Evolutionary conservation across 495 filamentous ascomycete species (phyloP).

Genomic region (Aspergillus baeticus): DNA sequence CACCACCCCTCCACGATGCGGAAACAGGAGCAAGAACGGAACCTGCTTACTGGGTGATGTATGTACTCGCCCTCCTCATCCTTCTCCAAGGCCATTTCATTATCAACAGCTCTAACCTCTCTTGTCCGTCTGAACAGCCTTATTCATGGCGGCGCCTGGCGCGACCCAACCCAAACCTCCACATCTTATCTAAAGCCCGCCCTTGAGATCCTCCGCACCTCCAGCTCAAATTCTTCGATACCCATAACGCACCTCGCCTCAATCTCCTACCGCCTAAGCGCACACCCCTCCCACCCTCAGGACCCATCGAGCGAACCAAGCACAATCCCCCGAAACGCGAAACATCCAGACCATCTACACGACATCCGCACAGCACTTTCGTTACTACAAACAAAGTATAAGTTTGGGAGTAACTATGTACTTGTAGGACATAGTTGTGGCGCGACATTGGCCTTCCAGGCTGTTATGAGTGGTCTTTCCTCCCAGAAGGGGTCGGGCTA

Average conservation of each 20-base stretch:
- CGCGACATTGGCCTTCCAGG: conserved; percentile 70
- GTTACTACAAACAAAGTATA: conserved; percentile 57
- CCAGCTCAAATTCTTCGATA: conserved; percentile 1
- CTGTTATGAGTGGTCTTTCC: conserved; percentile 45
- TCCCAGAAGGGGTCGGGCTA: not conserved
- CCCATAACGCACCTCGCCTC: conserved; percentile 65
- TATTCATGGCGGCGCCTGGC: conserved; percentile 90
- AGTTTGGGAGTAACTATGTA: conserved; percentile 53
- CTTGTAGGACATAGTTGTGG: conserved; percentile 78
- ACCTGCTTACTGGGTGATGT: conserved; percentile 48
- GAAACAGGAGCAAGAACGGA: not conserved
- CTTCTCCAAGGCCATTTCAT: too few relatives aligned
- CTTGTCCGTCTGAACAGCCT: conserved; percentile 43
- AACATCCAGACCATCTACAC: conserved; percentile 71
- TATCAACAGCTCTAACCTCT: not conserved
- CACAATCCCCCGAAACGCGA: conserved; percentile 43
- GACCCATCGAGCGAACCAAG: conserved; percentile 37
- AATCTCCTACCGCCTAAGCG: conserved; percentile 77
- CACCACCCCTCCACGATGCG: conserved; percentile 17
- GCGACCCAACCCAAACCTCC: conserved; percentile 64
- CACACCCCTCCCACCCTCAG: conserved; percentile 62
- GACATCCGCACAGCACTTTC: conserved; percentile 65
- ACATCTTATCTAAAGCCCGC: conserved; percentile 45
- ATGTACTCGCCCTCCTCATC: conserved; percentile 9
- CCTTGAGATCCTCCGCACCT: conserved; percentile 41